Percentiles rank a stretch among this genome's conserved stretches.
Evolutionary conservation across 2,329 filamentous ascomycete genomes (phyloP).

Genomic region (Pseudogymnoascus sp.): DNA sequence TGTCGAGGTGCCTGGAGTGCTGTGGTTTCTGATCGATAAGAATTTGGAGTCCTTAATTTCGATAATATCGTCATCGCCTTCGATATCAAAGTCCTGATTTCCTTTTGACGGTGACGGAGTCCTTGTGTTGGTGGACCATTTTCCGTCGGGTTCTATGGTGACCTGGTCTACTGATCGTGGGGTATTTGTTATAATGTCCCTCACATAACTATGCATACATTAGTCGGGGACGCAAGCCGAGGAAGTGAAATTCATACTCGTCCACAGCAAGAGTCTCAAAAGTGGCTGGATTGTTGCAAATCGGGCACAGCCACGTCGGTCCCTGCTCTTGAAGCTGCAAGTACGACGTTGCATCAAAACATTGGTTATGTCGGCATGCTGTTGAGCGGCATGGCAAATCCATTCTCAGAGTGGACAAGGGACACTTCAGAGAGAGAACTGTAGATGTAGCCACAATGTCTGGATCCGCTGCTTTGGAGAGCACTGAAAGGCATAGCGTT

Average conservation of each 20-base stretch:
- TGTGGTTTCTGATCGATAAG: constrained; percentile 32
- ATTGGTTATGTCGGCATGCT: constrained; percentile 81
- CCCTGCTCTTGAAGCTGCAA: constrained; percentile 92
- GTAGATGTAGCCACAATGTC: constrained; percentile 86
- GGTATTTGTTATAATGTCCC: constrained; percentile 74
- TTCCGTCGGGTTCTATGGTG: constrained; percentile 77
- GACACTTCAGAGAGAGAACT: constrained; percentile 86
- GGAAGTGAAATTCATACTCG: constrained; percentile 47
- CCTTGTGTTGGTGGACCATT: constrained; percentile 48
- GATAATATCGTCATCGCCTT: constrained; percentile 41
- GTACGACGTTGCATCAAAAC: constrained; percentile 89
- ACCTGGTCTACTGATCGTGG: constrained; percentile 68
- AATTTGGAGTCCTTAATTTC: constrained; percentile 33
- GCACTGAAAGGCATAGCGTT: constrained; percentile 47
- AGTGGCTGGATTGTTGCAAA: constrained; percentile 75
- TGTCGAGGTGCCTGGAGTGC: constrained; percentile 16
- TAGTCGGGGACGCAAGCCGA: not conserved
- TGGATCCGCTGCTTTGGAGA: constrained; percentile 70
- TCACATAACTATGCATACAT: constrained; percentile 58
- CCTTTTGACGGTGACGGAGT: constrained; percentile 14
- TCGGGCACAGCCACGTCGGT: constrained; percentile 91
- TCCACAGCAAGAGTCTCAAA: constrained; percentile 83
- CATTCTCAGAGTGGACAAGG: constrained; percentile 78
- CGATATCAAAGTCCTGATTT: constrained; percentile 25
- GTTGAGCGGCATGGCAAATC: constrained; percentile 69